Evolutionary conservation across 1,139 yeast species (phyloP), one percentile per base, ranked within the genome.

Genomic region (Geotrichum bryndzae): DNA sequence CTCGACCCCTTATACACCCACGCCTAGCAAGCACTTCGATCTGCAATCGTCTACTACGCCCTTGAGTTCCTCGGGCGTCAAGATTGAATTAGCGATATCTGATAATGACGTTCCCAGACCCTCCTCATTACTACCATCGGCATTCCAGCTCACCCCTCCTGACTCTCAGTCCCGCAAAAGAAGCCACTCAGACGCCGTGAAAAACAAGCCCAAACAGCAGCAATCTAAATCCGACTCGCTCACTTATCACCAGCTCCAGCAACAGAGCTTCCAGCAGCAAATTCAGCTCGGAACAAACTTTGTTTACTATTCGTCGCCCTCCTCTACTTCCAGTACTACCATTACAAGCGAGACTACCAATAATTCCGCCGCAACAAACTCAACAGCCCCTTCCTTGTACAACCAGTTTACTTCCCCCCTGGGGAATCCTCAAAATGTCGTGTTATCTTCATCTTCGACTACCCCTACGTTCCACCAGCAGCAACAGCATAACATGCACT

Each of bases 61-160:
- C 22, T 51, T 50, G 13, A 22, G 29, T 54, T 46, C 50, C 27
- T 6, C 48, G 45, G 41, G 45, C 38, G 5, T 41, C 35, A 38
- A 18, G 15, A 13, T 41, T 35, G 25, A 38, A 22, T 45, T 50
- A 18, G n/a, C 25, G 18, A 41, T 41, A 41, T 18, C 18, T 15
- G 46, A 41, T 41, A 41, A 31, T 23, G 56, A 41, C 31, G 54
- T 18, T 11, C 13, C 27, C 27, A 52, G 25, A 53, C 56, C 55
- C 13, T 46, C 66, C 38, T 27, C 31, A 27, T 65, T 69, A 33
- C 65, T 69, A 27, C 72, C 71, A 13, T 68, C 70, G 22, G 70
- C 71, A 4, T 65, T 69, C 54, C 70, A 68, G 60, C 64, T 70
- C 57, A 69, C 72, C 72, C 73, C 73, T 13, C 70, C 68, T 54